These are phyloP conservation scores for Saccharomyces kudriavzevii DNA, from an alignment of 805 yeast genomes.

Conservation along the genomic window DNA sequence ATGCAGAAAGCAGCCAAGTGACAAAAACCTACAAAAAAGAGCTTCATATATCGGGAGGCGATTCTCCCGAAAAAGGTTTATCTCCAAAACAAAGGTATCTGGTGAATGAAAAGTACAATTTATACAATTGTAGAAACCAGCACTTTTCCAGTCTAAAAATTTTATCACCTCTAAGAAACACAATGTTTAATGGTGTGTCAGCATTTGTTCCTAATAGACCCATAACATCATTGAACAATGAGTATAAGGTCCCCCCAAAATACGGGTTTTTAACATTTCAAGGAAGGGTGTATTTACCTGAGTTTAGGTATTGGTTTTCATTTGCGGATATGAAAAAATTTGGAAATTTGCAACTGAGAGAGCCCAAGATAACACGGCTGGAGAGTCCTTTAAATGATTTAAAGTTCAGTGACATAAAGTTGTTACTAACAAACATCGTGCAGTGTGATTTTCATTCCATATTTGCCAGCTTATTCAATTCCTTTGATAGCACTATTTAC, in stretches of 20 bases:
- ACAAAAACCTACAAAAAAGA: slow-evolving; percentile 9
- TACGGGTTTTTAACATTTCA: slow-evolving; percentile 30
- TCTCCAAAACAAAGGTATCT: slow-evolving; percentile 30
- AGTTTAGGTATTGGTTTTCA: slow-evolving; percentile 48
- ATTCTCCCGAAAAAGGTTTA: slow-evolving; percentile 14
- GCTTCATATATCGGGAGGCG: slow-evolving; percentile 7
- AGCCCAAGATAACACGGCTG: slow-evolving; percentile 6
- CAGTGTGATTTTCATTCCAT: slow-evolving; percentile 8
- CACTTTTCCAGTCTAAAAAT: slow-evolving; percentile 47
- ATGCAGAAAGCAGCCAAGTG: slow-evolving; percentile 3
- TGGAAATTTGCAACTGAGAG: slow-evolving; percentile 11
- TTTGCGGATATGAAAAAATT: slow-evolving; percentile 14
- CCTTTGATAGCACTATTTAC: slow-evolving; percentile 19
- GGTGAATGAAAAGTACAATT: slow-evolving; percentile 25
- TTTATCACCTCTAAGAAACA: slow-evolving; percentile 43
- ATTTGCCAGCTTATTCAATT: slow-evolving; percentile 13
- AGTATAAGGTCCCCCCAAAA: slow-evolving; percentile 38
- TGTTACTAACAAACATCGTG: slow-evolving; percentile 16
- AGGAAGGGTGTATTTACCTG: slow-evolving; percentile 41
- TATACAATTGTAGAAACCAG: slow-evolving; percentile 51
- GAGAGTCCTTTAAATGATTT: slow-evolving; percentile 12
- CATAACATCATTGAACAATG: slow-evolving; percentile 37
- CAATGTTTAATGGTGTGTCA: slow-evolving; percentile 52
- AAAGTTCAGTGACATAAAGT: slow-evolving; percentile 12
- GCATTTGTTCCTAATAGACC: slow-evolving; percentile 48